Evolutionary conservation across 1,139 yeast species (phyloP), one percentile per base, ranked within the genome.

Genomic region (Taphrina deformans): DNA sequence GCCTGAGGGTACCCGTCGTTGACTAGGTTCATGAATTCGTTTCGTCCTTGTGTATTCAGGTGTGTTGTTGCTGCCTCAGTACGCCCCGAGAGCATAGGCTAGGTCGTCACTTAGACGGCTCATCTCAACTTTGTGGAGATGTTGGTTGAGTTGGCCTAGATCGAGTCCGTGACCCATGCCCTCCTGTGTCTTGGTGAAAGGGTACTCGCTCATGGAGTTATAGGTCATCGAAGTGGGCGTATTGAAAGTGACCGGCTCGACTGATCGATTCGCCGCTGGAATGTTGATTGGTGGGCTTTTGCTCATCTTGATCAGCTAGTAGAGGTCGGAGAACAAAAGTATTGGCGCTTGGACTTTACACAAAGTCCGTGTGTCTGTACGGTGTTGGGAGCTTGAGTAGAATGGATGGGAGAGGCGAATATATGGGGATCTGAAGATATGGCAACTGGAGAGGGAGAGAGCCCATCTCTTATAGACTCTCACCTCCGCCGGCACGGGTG

Each of bases 91-190:
- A 5, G 58, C 58, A 18, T 18, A 53, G 29, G 63, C 48, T 10
- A 59, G 41, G 14, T 59, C 63, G 21, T 59, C 63, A 12, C 63
- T 38, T 12, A 59, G 50, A n/a, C 63, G 55, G 21, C 56, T 52
- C 50, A 50, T 38, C 51, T 59, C 63, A 16, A 59, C 41, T 16
- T 59, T 59, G 21, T 50, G 48, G 18, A 59, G 46, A 21, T 59
- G 63, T 16, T 48, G 35, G 7, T 40, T 33, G 23, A 59, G 56
- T 21, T 33, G 40, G 4, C 51, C 38, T 12, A 59, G 27, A 29
- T 59, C 63, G 45, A 59, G 63, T 18, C 24, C n/a, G 27, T 50
- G 51, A 18, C 23, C 10, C 27, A 29, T 14, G 44, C 40, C 24
- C 29, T 48, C 40, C 51, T 48, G 56, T 16, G 29, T 18, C 18